Percentiles rank a stretch among this genome's conserved stretches.
Conservation (phyloP, 495 filamentous ascomycete species). For the Penicillium chermesinum region DNA sequence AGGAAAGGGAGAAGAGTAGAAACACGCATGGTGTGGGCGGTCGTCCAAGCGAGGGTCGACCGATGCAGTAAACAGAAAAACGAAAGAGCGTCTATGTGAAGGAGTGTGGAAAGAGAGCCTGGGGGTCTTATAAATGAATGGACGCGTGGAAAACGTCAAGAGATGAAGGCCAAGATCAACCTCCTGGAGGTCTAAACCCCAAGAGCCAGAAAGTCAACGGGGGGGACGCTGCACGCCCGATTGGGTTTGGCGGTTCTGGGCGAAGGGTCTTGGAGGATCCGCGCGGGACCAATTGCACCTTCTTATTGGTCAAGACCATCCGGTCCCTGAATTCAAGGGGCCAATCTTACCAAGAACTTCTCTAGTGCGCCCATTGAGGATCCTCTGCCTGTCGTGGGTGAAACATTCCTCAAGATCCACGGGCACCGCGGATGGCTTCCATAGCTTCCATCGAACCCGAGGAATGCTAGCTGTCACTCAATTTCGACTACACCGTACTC, state of each 20-base stretch:
- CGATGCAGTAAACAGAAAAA: slow-evolving; percentile 1
- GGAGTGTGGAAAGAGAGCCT: neutral
- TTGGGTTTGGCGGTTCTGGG: neutral
- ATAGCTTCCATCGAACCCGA: too few relatives aligned
- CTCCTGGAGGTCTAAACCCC: neutral
- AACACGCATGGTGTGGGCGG: slow-evolving; percentile 39
- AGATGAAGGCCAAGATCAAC: neutral
- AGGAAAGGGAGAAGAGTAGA: slow-evolving; percentile 32
- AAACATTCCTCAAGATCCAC: slow-evolving; percentile 10
- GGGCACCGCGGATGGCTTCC: neutral
- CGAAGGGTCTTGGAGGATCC: neutral
- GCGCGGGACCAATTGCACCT: too few relatives aligned
- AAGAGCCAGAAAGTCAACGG: neutral
- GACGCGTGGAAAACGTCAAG: too few relatives aligned
- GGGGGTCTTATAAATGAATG: neutral
- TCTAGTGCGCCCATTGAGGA: neutral
- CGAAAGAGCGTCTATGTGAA: slow-evolving; percentile 1
- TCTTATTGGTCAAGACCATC: slow-evolving; percentile 1
- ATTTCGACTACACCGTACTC: neutral
- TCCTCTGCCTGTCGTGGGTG: slow-evolving; percentile 11
- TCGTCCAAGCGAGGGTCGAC: slow-evolving; percentile 7
- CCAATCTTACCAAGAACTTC: neutral
- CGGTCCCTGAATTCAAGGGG: slow-evolving; percentile 10
- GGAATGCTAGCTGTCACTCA: neutral
- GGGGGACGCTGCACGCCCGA: neutral